Evolutionary conservation across 2,329 filamentous ascomycete genomes (phyloP).

Genomic region (Pseudogymnoascus sp.): DNA sequence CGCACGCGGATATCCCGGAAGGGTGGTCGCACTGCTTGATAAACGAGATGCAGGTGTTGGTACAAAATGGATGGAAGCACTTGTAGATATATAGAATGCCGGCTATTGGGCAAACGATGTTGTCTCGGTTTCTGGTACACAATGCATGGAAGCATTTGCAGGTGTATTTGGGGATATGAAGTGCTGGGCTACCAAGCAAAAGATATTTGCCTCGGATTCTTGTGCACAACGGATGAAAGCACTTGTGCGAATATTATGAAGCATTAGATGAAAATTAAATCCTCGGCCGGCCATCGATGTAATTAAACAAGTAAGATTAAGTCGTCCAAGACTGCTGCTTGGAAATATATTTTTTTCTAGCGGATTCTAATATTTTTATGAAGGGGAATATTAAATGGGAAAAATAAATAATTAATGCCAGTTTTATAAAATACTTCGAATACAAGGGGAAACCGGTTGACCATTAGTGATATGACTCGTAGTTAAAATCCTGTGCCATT

Average conservation of each 20-base stretch:
- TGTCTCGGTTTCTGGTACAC: neutral
- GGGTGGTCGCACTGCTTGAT: constrained; percentile 45
- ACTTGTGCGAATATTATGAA: constrained; percentile 21
- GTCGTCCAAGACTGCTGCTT: neutral
- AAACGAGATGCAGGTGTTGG: constrained; percentile 53
- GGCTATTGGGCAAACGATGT: neutral
- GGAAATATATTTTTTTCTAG: neutral
- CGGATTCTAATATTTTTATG: neutral
- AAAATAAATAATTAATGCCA: neutral
- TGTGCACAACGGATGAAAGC: constrained; percentile 23
- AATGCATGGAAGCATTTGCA: constrained; percentile 28
- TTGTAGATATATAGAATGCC: neutral
- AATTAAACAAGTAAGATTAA: constrained; percentile 1
- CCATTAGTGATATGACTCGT: neutral
- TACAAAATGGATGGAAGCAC: constrained; percentile 49
- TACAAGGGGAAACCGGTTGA: no score
- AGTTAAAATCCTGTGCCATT: neutral
- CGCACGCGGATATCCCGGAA: constrained; percentile 31
- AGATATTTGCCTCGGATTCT: neutral
- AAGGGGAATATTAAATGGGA: neutral
- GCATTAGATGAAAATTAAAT: neutral
- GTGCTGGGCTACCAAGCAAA: neutral
- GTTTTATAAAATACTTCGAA: neutral
- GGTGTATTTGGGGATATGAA: neutral
- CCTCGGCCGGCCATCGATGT: neutral